Percentiles rank a stretch among this genome's conserved stretches.
These are phyloP conservation scores for Tetracladium maxilliforme DNA, from an alignment of 2,329 filamentous ascomycete species.

Conservation along the genomic window DNA sequence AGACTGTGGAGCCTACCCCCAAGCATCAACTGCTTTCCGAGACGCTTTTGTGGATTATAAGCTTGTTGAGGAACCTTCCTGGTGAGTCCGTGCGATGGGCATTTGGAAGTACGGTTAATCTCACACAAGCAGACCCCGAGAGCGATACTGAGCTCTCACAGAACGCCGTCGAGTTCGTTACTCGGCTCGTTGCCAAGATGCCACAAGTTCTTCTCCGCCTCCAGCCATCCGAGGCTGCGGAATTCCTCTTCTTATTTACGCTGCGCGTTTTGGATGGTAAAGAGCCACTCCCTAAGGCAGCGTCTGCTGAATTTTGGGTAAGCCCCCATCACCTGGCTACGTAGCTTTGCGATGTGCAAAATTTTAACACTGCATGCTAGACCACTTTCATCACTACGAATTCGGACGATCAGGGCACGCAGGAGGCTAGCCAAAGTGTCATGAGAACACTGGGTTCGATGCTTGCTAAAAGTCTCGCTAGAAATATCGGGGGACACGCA, in stretches of 20 bases:
- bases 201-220: slow-evolving; percentile 44
- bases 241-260: slow-evolving; percentile 57
- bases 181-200: slow-evolving; percentile 45
- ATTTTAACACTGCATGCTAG: no score
- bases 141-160: slow-evolving; percentile 60
- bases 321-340: no score
- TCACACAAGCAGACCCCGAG: slow-evolving; percentile 28
- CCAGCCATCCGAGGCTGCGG: slow-evolving; percentile 33
- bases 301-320: slow-evolving; percentile 66
- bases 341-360: no score
- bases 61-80: slow-evolving; percentile 45
- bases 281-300: slow-evolving; percentile 62
- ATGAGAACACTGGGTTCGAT: slow-evolving; percentile 50
- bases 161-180: slow-evolving; percentile 58
- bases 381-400: no score
- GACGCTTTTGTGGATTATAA: slow-evolving; percentile 45
- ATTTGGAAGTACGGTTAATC: no score
- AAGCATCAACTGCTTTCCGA: slow-evolving; percentile 32
- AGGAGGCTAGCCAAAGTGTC: no score
- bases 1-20: slow-evolving; percentile 26
- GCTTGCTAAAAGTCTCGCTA: slow-evolving; percentile 42
- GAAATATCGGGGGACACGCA: slow-evolving; percentile 54
- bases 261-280: slow-evolving; percentile 54
- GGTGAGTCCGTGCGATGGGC: slow-evolving; percentile 22
- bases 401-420: no score